phyloP scores from a whole-genome alignment of 495 filamentous ascomycete genomes.

The Talaromyces adpressus region DNA sequence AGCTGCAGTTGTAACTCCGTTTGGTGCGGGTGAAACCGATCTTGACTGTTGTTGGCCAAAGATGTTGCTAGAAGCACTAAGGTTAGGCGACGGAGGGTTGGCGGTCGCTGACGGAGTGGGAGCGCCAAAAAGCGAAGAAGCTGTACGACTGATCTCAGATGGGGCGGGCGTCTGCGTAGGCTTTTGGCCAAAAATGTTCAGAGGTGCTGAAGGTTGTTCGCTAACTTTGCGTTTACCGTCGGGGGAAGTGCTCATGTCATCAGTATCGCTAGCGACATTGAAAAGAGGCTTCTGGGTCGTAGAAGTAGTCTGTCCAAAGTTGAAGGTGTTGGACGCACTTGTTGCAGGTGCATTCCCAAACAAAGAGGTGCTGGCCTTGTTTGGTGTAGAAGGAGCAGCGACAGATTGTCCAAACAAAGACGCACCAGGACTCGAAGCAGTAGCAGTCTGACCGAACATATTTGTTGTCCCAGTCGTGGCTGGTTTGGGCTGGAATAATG shows the following conservation, averaged over 20 bases:
- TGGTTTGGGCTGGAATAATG: not conserved
- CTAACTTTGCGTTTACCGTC: constrained; percentile 25
- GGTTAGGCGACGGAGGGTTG: not conserved
- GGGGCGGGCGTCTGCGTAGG: constrained; percentile 12
- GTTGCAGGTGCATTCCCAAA: not conserved
- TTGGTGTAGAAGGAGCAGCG: not conserved
- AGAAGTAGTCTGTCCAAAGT: constrained; percentile 1
- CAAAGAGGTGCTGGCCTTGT: not conserved
- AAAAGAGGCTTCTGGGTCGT: constrained; percentile 5
- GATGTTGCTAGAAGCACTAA: not conserved
- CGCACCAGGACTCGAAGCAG: not conserved
- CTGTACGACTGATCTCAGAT: constrained; percentile 5
- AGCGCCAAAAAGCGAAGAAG: constrained; percentile 18
- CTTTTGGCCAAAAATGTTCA: constrained; percentile 16
- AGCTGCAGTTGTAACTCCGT: constrained; percentile 1
- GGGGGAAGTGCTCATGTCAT: constrained; percentile 40
- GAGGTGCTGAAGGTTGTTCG: constrained; percentile 5
- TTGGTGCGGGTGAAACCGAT: not conserved
- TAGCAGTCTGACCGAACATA: not conserved
- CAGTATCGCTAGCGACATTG: constrained; percentile 6
- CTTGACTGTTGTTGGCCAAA: constrained; percentile 3
- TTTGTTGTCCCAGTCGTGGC: not conserved
- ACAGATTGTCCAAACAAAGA: constrained; percentile 5
- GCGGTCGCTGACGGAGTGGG: constrained; percentile 13
- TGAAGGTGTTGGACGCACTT: not conserved